A percentile compares a stretch with the other conserved stretches of the same genome.
Conservation (phyloP, 148 eudicot species). For the Rhododendron henanense region DNA sequence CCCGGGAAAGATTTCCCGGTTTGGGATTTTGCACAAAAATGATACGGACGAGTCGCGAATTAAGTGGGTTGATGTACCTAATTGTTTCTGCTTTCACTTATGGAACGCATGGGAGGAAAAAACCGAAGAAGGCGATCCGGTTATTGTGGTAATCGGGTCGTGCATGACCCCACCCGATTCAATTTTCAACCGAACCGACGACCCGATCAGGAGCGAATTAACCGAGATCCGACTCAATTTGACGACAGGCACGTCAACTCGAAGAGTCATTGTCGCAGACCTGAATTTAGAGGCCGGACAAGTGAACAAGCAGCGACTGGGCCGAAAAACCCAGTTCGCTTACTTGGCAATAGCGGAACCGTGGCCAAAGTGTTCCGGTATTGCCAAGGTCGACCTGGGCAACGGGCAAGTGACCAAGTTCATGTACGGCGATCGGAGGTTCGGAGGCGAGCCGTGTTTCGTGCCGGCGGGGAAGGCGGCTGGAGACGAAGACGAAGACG, state of each 20-base stretch:
- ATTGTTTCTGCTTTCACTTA: conserved; percentile 55
- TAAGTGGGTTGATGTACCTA: conserved; percentile 43
- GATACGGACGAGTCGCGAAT: conserved; percentile 19
- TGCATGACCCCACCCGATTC: conserved; percentile 58
- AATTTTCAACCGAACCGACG: conserved; percentile 27
- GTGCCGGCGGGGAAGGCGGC: conserved; percentile 3
- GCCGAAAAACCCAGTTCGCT: conserved; percentile 32
- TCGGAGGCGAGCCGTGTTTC: conserved; percentile 60
- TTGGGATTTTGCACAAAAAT: conserved; percentile 37
- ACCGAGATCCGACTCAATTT: conserved; percentile 40
- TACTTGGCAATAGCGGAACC: conserved; percentile 60
- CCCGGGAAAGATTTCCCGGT: conserved; percentile 36
- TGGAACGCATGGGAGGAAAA: conserved; percentile 63
- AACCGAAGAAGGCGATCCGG: conserved; percentile 18
- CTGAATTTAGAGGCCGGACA: conserved; percentile 54
- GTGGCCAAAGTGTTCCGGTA: conserved; percentile 57
- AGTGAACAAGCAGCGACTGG: conserved; percentile 32
- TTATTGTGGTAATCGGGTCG: conserved; percentile 43
- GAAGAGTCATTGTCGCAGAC: conserved; percentile 30
- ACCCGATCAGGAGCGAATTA: conserved; percentile 24
- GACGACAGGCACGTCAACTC: conserved; percentile 34
- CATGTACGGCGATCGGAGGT: conserved; percentile 36
- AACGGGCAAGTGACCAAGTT: conserved; percentile 36
- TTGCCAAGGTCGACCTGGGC: conserved; percentile 50
- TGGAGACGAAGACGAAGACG: conserved; percentile 36